Conservation (phyloP, 345 rosid genomes). For the Balakata baccata region DNA sequence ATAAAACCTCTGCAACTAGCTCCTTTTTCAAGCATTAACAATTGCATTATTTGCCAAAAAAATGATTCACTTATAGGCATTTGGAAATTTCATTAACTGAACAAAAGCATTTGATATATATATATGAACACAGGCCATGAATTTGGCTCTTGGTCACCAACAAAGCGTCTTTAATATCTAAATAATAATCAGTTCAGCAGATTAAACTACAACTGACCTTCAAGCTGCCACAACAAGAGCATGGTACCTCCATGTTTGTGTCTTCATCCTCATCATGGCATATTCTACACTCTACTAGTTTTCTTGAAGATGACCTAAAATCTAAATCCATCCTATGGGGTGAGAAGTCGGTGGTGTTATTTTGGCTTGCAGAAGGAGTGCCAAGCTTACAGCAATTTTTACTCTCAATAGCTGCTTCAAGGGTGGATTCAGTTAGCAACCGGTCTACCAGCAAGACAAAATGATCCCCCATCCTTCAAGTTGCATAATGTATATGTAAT, state of each 20-base stretch:
- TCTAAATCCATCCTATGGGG: conserved; percentile 30
- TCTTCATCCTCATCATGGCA: conserved; percentile 88
- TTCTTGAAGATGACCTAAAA: conserved; percentile 33
- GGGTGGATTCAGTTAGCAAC: conserved; percentile 46
- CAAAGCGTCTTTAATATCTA: background rate
- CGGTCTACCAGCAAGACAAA: conserved; percentile 60
- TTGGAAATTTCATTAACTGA: no score
- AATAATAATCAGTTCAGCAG: conserved; percentile 1
- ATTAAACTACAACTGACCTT: conserved; percentile 46
- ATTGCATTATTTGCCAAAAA: no score
- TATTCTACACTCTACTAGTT: conserved; percentile 66
- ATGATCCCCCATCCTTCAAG: conserved; percentile 69
- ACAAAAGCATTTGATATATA: no score
- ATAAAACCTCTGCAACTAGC: background rate
- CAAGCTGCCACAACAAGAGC: conserved; percentile 83
- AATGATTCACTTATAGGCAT: no score
- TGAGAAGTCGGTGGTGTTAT: conserved; percentile 27
- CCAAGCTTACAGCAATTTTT: conserved; percentile 21
- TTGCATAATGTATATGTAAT: conserved; percentile 7
- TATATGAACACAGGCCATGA: background rate
- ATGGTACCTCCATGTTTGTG: conserved; percentile 71
- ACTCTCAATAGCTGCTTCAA: conserved; percentile 38
- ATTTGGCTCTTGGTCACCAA: background rate
- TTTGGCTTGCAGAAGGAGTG: conserved; percentile 19
- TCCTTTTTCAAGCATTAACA: no score